Evolutionary conservation across 345 rosid species (phyloP).

Genomic region (Sonneratia caseolaris): DNA sequence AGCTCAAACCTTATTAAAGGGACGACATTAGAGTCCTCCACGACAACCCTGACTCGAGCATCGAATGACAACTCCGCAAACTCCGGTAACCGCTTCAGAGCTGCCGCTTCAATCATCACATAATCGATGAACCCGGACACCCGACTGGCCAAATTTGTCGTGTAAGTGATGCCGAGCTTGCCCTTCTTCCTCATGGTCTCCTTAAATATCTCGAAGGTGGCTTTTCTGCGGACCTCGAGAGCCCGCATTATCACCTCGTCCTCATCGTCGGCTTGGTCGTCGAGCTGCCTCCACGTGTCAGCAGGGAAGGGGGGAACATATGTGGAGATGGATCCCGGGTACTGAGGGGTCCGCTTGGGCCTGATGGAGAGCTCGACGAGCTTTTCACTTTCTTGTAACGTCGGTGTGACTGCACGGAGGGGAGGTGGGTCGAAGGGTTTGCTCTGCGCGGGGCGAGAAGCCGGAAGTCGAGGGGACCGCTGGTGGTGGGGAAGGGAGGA

Average conservation of each 20-base stretch:
- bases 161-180: slow-evolving; percentile 74
- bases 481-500: slow-evolving; percentile 16
- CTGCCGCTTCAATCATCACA: slow-evolving; percentile 77
- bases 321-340: slow-evolving; percentile 27
- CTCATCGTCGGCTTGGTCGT: slow-evolving; percentile 26
- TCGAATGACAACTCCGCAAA: slow-evolving; percentile 42
- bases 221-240: slow-evolving; percentile 61
- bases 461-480: neutral
- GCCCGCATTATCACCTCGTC: slow-evolving; percentile 64
- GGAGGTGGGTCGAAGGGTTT: slow-evolving; percentile 9
- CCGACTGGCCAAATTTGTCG: slow-evolving; percentile 49
- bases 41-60: slow-evolving; percentile 44
- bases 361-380: slow-evolving; percentile 50
- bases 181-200: slow-evolving; percentile 54
- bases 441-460: slow-evolving; percentile 10
- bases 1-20: slow-evolving; percentile 58
- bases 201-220: slow-evolving; percentile 59
- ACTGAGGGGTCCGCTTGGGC: slow-evolving; percentile 51
- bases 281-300: slow-evolving; percentile 4
- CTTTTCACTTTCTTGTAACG: slow-evolving; percentile 37
- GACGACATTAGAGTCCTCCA: slow-evolving; percentile 55
- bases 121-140: slow-evolving; percentile 54
- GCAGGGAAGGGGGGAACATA: slow-evolving; percentile 38
- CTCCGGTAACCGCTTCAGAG: slow-evolving; percentile 52
- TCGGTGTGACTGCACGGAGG: slow-evolving; percentile 1